Base-by-base conservation (phyloP, 352 stramenopile species). In the Phytophthora pinifolia region DNA sequence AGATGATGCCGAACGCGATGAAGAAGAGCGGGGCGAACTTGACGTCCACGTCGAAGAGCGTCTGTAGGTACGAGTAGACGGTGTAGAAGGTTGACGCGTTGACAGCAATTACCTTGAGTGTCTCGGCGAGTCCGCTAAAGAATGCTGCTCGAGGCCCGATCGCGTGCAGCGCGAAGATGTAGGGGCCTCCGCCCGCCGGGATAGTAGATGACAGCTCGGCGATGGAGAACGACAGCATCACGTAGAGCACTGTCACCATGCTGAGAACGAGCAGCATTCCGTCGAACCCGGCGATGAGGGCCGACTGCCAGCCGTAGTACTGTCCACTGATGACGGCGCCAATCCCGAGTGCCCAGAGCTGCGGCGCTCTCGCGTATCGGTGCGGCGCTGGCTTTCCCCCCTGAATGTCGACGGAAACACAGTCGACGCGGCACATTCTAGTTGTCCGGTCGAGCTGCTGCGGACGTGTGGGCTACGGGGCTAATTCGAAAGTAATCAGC, bases 171-270 rank as follows among this genome's bases (percentile, higher is more conserved):
- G 80, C 72, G 58, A 90, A 90, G 10, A 87, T 70, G 66, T 90
- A 88, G 7, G 80, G 77, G 3, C 80, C 79, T 22, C 80, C 80
- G 17, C 77, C 80, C 5, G 72, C 57, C 2, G 80, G 80, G 14
- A 88, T 70, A 8, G 67, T 87, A 6, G 75, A 64, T 39, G 77
- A 88, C 22, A 90, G 64, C 53, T 90, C 79, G 27, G 79, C 77
- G 63, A 90, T 90, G 4, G 77, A 90, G 66, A 90, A 88, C 30
- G 77, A 76, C 7, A 90, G 67, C 52, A 88, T 62, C 20, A 88
- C 71, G 64, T 88, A 90, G 25, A 88, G 67, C 41, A 86, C 66
- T 0, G 79, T 88, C 31, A 86, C 76, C 52, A 86, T 72, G 20
- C 65, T 60, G 42, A 90, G 59, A 17, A 87, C 74, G 44, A 90